A percentile compares a stretch with the other conserved stretches of the same genome.
These are phyloP conservation scores for Aspergillus pseudonomiae DNA, from an alignment of 2,329 filamentous ascomycete species.

Conservation along the genomic window DNA sequence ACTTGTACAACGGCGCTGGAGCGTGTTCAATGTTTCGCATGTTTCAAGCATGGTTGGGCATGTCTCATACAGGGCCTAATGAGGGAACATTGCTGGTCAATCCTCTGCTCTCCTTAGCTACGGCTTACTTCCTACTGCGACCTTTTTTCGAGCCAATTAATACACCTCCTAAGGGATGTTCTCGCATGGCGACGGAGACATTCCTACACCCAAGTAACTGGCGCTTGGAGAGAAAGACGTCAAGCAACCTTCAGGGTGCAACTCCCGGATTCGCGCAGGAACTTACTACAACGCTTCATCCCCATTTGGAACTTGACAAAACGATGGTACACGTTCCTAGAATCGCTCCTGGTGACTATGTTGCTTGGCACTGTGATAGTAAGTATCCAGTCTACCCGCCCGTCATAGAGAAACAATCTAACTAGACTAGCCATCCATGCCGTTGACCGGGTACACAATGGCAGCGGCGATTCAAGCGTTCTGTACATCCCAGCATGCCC, in stretches of 20 bases:
- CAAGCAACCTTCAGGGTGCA: not conserved
- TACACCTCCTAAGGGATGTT: not conserved
- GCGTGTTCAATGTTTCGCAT: slow-evolving; percentile 78
- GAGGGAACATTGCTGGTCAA: not conserved
- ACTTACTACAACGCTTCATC: not conserved
- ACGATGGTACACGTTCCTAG: not conserved
- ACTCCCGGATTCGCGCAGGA: not conserved
- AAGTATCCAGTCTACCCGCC: not conserved
- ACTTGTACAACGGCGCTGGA: slow-evolving; percentile 75
- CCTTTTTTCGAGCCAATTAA: not conserved
- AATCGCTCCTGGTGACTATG: not conserved
- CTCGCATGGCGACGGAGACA: not conserved
- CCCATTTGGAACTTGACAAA: not conserved
- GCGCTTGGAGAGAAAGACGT: not conserved
- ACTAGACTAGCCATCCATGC: not conserved
- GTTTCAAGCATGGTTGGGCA: slow-evolving; percentile 79
- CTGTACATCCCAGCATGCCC: not conserved
- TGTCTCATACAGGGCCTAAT: slow-evolving; percentile 53
- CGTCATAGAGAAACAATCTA: not conserved
- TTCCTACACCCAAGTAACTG: not conserved
- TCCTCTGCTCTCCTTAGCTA: not conserved
- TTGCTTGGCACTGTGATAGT: not conserved
- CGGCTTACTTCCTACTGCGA: not conserved
- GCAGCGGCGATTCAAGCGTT: not conserved
- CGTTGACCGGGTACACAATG: not conserved